Percentiles rank a stretch among this genome's conserved stretches.
phyloP scores from a whole-genome alignment of 495 filamentous ascomycete species.

The Aspergillus ostianus region DNA sequence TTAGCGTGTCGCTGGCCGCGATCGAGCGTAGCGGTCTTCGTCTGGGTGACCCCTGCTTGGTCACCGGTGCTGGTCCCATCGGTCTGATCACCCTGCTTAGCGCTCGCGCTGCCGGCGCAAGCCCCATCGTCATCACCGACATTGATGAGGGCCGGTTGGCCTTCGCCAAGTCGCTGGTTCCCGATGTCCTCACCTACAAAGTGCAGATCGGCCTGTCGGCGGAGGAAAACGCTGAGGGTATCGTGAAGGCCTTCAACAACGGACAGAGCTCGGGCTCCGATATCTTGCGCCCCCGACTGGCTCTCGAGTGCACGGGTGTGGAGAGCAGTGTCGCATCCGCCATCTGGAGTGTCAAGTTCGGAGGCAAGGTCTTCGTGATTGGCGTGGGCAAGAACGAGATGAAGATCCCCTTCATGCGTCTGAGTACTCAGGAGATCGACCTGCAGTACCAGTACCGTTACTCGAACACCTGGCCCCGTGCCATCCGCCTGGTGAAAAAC shows the following conservation, averaged over 20 bases:
- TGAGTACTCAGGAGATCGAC: conserved; percentile 87
- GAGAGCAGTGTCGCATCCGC: conserved; percentile 81
- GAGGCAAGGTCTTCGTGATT: conserved; percentile 90
- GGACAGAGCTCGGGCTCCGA: conserved; percentile 52
- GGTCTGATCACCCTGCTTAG: conserved; percentile 83
- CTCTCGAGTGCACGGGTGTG: conserved; percentile 90
- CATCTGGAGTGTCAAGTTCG: conserved; percentile 86
- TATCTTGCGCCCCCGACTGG: conserved; percentile 71
- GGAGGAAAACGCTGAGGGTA: conserved; percentile 66
- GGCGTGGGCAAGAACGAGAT: conserved; percentile 94
- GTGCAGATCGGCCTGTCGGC: conserved; percentile 62
- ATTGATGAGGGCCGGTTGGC: conserved; percentile 80
- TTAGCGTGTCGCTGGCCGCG: conserved; percentile 80
- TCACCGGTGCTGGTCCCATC: conserved; percentile 91
- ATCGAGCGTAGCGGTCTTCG: conserved; percentile 75
- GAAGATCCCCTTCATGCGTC: conserved; percentile 88
- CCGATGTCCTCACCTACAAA: conserved; percentile 71
- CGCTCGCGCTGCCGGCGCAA: conserved; percentile 76
- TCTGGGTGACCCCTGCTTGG: conserved; percentile 77
- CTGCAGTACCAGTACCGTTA: conserved; percentile 96
- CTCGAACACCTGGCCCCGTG: conserved; percentile 90
- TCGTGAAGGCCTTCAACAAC: conserved; percentile 54
- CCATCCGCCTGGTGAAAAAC: conserved; percentile 81
- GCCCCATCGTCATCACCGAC: conserved; percentile 86
- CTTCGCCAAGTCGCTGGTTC: conserved; percentile 78